Evolutionary conservation across 2,329 filamentous ascomycete species (phyloP), one percentile per base, ranked within the genome.

Genomic region (Thielaviopsis euricoi): DNA sequence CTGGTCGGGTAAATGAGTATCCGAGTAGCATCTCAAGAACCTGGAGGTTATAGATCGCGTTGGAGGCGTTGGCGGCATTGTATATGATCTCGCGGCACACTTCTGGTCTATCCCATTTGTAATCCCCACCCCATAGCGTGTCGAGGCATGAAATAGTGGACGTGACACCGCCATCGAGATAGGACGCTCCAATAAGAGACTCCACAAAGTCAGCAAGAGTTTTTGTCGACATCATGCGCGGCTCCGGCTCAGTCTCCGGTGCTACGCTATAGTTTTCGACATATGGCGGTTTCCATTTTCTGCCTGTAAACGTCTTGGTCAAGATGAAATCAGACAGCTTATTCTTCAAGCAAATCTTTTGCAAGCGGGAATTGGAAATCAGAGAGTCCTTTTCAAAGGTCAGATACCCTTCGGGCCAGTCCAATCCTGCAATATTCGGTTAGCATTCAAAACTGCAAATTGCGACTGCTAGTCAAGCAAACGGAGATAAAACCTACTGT

Each of bases 181-280:
- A 89, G 0, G 86, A 79, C 0, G 83, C 86, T 0, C 89, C 91
- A 21, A 96, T 84, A 0, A 96, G 73, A 0, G 90, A 80, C 62
- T 97, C 91, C 0, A 95, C 78, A 0, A 96, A 83, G 64, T 97
- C 91, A 3, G 91, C 91, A 7, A 96, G 76, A 0, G 80, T 80
- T 67, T 97, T 97, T 1, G 82, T 85, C 0, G 87, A 85, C 33
- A 89, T 66, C 15, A 67, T 65, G 6, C 74, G 69, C 52, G 69
- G 53, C 37, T 15, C 40, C 40, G 1, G 23, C n/a, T 52, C 61
- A 57, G 59, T 57, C 53, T 59, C 29, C 15, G 54, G 60, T 58
- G 48, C 62, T 2, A 65, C 52, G 2, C 70, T 55, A n/a, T 70
- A 61, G 5, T 71, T 66, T 2, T 74, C 68, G 2, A 74, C 71